These are phyloP conservation scores for Closterium sp. DNA, from an alignment of 139 green algal genomes.

Conservation along the genomic window DNA sequence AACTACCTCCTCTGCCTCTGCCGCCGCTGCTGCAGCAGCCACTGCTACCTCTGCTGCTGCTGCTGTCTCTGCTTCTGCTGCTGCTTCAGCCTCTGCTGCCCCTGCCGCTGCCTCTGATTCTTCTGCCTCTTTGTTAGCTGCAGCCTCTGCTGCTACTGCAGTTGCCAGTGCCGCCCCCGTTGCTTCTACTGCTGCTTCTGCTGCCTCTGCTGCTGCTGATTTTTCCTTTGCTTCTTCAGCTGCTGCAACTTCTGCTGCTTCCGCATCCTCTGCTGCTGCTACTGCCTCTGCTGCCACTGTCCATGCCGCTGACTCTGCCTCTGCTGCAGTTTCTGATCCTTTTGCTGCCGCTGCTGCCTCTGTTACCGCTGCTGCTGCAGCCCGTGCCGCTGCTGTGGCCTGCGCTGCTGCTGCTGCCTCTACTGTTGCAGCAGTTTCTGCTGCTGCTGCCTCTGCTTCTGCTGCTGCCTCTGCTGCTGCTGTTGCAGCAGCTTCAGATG, in stretches of 20 bases:
- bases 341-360: not conserved
- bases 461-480: not conserved
- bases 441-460: not conserved
- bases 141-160: not conserved
- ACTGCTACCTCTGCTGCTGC: not conserved
- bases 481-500: not conserved
- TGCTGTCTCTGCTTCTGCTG: not conserved
- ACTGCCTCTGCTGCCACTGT: no score
- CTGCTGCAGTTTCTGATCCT: no score
- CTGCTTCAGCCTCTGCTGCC: no score
- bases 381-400: not conserved
- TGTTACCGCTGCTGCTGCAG: no score
- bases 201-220: not conserved
- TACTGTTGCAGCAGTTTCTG: not conserved
- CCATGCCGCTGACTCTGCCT: not conserved
- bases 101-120: not conserved
- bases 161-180: not conserved
- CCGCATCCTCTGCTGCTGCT: no score
- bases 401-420: not conserved
- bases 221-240: not conserved
- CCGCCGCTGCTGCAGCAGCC: not conserved
- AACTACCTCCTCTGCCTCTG: not conserved
- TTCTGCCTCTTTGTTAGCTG: not conserved
- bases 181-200: not conserved
- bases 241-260: not conserved